Percentiles rank a stretch among this genome's conserved stretches.
Evolutionary conservation across 768 basidiomycete species (phyloP).

Genomic region (Agrocybe praecox): DNA sequence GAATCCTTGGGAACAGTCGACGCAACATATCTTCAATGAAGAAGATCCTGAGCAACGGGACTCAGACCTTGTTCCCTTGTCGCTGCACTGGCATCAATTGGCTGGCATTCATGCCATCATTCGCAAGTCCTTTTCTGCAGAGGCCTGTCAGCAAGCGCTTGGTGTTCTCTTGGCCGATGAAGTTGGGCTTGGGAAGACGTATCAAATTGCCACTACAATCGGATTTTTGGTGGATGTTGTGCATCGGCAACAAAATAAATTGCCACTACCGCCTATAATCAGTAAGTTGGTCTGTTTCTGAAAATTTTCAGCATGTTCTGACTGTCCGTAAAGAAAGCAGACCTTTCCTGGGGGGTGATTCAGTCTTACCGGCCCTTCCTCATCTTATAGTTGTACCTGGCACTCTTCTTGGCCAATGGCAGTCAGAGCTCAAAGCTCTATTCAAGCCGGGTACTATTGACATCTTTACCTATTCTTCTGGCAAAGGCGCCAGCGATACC

Average conservation of each 20-base stretch:
- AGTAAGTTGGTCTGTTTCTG: conserved; percentile 11
- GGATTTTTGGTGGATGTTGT: conserved; percentile 17
- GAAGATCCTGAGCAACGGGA: background rate
- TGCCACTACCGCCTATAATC: conserved; percentile 20
- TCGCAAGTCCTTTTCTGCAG: conserved; percentile 10
- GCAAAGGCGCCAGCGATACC: background rate
- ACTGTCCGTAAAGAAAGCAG: background rate
- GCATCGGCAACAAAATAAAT: background rate
- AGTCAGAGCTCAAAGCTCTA: conserved; percentile 15
- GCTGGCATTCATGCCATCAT: conserved; percentile 23
- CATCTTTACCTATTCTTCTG: conserved; percentile 23
- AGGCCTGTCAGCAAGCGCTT: background rate
- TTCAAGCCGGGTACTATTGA: conserved; percentile 17
- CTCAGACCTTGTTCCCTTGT: background rate
- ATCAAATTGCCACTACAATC: conserved; percentile 18
- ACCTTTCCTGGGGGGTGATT: background rate
- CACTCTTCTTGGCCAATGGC: conserved; percentile 22
- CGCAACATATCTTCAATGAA: background rate
- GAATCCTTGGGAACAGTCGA: conserved; percentile 18
- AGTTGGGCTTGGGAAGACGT: conserved; percentile 34
- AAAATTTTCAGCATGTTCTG: background rate
- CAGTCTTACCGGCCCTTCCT: background rate
- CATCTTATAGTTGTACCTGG: conserved; percentile 22
- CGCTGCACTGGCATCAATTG: conserved; percentile 29
- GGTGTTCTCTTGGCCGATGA: conserved; percentile 28